Evolutionary conservation across 345 rosid genomes (phyloP), one percentile per base, ranked within the genome.

Genomic region (Kernera saxatilis): DNA sequence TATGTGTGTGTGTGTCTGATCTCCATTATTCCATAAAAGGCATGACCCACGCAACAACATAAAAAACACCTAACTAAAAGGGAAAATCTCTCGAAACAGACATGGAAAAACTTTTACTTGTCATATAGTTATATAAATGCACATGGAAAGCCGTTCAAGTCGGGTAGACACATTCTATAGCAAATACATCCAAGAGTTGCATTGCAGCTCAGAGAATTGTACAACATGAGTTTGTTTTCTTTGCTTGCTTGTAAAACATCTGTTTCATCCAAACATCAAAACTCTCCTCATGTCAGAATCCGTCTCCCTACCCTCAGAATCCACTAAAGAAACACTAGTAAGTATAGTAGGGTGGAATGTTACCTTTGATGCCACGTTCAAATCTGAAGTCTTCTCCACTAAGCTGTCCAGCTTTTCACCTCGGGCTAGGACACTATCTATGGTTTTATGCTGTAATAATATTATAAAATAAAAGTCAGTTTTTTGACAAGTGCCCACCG

Each of bases 231-330:
- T 91, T 89, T 44, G 95, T 86, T 82, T 94, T 94, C 88, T 85
- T 94, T 3, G 97, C 97, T 74, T 87, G 93, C 87, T 91, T 91
- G 92, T 94, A 93, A 80, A 93, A 93, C 97, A 93, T 93, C 98
- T 93, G 97, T 81, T 77, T 55, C 75, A 75, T 70, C 55, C 29
- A 37, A 41, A 53, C 26, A 72, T 30, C 29, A 49, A 36, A 1
- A 27, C n/a, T 41, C 54, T 50, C 19, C 35, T 51, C 45, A 40
- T 40, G 19, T 40, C 33, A 41, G 11, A 21, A 30, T 7, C n/a
- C 29, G n/a, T n/a, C n/a, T n/a, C n/a, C n/a, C n/a, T n/a, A n/a
- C n/a, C n/a, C n/a, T n/a, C n/a, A n/a, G n/a, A n/a, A n/a, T n/a
- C n/a, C n/a, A n/a, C n/a, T n/a, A n/a, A n/a, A n/a, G n/a, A n/a